phyloP scores from a whole-genome alignment of 208 protist species.

The Acanthamoeba royreba region DNA sequence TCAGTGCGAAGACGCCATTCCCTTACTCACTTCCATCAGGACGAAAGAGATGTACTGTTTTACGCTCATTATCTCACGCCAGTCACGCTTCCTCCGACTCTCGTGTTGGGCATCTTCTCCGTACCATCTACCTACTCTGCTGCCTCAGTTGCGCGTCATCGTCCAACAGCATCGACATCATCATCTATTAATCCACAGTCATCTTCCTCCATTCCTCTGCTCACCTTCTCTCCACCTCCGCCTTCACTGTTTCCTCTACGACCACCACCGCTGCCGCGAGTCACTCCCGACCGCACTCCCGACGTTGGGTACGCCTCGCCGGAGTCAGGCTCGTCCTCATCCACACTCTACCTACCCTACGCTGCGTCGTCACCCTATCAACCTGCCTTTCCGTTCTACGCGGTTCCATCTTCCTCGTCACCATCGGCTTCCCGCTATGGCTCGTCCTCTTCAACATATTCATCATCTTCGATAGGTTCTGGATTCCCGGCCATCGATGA shows the following conservation, averaged over 20 bases:
- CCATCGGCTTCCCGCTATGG: too few species aligned
- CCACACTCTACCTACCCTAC: background rate
- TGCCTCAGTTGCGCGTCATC: background rate
- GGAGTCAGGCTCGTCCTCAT: background rate
- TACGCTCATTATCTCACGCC: background rate
- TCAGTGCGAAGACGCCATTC: too few species aligned
- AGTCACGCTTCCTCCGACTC: background rate
- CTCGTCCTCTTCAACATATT: background rate
- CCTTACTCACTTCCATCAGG: background rate
- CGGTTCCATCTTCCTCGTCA: background rate
- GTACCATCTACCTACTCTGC: background rate
- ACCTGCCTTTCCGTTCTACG: background rate
- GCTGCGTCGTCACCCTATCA: background rate
- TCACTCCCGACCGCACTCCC: background rate
- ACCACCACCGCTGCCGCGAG: background rate
- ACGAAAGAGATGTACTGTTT: background rate
- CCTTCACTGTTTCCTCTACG: background rate
- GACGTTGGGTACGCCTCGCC: too few species aligned
- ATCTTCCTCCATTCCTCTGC: background rate
- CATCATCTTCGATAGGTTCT: background rate
- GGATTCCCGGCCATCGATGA: background rate
- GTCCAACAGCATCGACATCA: too few species aligned
- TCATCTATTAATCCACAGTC: background rate
- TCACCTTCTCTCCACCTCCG: background rate
- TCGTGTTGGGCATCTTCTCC: background rate